A percentile compares a stretch with the other conserved stretches of the same genome.
Evolutionary conservation across 148 eudicot species (phyloP).

Genomic region (Silene uniflora): DNA sequence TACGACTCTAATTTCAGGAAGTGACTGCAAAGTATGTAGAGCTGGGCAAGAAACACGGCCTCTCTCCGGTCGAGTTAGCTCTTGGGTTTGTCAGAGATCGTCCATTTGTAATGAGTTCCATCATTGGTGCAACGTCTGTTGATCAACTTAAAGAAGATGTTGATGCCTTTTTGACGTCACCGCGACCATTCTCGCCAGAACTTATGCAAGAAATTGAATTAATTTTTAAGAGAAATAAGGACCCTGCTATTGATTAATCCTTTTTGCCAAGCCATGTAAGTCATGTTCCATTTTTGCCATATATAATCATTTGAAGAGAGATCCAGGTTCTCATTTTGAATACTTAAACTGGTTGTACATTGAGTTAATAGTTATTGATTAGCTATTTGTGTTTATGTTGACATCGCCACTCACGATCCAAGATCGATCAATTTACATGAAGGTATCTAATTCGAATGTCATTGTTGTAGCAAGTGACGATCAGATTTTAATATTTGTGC

Average conservation of each 20-base stretch:
- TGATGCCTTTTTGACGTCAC: conserved; percentile 61
- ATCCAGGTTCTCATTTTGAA: not conserved
- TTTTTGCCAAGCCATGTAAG: not conserved
- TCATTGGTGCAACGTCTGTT: conserved; percentile 83
- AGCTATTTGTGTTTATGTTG: not conserved
- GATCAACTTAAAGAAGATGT: conserved; percentile 83
- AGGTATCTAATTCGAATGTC: no score
- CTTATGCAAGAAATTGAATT: conserved; percentile 59
- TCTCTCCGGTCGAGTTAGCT: conserved; percentile 67
- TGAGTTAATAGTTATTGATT: not conserved
- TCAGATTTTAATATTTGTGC: no score
- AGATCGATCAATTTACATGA: no score
- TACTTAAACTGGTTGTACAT: not conserved
- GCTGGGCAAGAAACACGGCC: conserved; percentile 78
- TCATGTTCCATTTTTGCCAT: conserved; percentile 1
- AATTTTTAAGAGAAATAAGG: conserved; percentile 82
- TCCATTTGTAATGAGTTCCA: conserved; percentile 79
- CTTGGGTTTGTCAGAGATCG: conserved; percentile 82
- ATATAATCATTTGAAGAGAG: not conserved
- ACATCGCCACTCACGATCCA: no score
- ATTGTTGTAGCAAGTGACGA: no score
- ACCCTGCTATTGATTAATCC: conserved; percentile 63
- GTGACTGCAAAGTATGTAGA: conserved; percentile 69
- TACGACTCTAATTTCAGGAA: conserved; percentile 50
- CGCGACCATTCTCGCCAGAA: conserved; percentile 65